Evolutionary conservation across 345 rosid species (phyloP).

Genomic region (Draba incana): DNA sequence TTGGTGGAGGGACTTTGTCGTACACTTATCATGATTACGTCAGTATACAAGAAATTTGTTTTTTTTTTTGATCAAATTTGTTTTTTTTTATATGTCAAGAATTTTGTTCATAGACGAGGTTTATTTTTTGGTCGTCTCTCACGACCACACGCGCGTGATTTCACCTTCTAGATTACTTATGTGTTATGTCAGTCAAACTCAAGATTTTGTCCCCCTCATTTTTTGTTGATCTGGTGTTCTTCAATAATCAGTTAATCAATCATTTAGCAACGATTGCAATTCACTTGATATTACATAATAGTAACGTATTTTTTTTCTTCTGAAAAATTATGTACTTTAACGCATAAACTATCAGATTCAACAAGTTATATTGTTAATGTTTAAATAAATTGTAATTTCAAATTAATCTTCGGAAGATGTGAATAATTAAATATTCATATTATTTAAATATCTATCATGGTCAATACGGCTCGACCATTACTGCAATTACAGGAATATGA

Average conservation of each 20-base stretch:
- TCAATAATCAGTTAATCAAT: not conserved
- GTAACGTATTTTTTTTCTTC: no score
- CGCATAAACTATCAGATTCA: not conserved
- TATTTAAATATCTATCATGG: no score
- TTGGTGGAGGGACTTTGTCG: constrained; percentile 30
- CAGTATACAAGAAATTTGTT: no score
- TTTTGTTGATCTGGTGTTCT: no score
- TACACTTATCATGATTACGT: constrained; percentile 21
- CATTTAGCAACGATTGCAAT: constrained; percentile 10
- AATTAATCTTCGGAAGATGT: no score
- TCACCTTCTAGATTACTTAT: not conserved
- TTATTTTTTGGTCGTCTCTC: constrained; percentile 11
- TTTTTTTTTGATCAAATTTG: no score
- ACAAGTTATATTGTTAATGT: no score
- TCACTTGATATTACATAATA: not conserved
- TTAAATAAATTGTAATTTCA: no score
- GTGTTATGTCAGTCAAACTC: constrained; percentile 19
- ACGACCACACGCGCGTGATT: constrained; percentile 23
- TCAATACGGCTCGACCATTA: no score
- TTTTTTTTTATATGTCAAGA: not conserved
- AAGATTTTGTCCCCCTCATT: constrained; percentile 6
- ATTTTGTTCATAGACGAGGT: constrained; percentile 20
- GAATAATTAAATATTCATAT: no score
- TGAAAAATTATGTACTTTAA: not conserved
- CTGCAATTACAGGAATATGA: no score